Conservation (phyloP, 768 basidiomycete species). For the Tulasnella sp. region DNA sequence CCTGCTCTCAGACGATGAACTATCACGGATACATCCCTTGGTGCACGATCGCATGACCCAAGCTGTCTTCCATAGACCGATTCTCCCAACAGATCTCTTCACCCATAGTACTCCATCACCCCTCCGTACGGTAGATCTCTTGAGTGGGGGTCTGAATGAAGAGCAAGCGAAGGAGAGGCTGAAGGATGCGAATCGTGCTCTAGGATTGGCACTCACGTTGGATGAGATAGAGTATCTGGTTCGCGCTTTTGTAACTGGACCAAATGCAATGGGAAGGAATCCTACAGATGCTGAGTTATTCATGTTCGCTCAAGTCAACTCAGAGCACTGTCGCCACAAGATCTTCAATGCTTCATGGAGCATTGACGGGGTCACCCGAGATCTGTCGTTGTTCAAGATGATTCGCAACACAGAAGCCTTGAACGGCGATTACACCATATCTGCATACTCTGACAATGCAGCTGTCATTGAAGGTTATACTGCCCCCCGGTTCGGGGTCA, state of each 20-base stretch:
- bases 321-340: slow-evolving; percentile 99
- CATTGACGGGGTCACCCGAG: slow-evolving; percentile 52
- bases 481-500: slow-evolving; percentile 60
- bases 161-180: slow-evolving; percentile 47
- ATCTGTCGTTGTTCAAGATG: slow-evolving; percentile 84
- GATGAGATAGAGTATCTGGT: slow-evolving; percentile 91
- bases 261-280: slow-evolving; percentile 54
- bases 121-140: slow-evolving; percentile 59
- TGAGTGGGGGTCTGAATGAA: slow-evolving; percentile 23
- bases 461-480: slow-evolving; percentile 75
- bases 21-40: slow-evolving; percentile 48
- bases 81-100: slow-evolving; percentile 39
- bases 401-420: slow-evolving; percentile 84
- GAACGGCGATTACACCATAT: slow-evolving; percentile 65
- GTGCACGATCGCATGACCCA: slow-evolving; percentile 98
- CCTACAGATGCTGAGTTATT: slow-evolving; percentile 97
- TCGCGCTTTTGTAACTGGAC: slow-evolving; percentile 68
- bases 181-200: slow-evolving; percentile 57
- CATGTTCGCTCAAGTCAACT: slow-evolving; percentile 99
- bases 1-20: slow-evolving; percentile 33
- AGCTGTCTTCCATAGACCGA: slow-evolving; percentile 43
- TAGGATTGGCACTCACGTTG: slow-evolving; percentile 80
- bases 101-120: slow-evolving; percentile 46
- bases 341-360: slow-evolving; percentile 98
- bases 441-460: slow-evolving; percentile 96